phyloP scores from a whole-genome alignment of 208 protist species.

The Acanthamoeba culbertsoni region DNA sequence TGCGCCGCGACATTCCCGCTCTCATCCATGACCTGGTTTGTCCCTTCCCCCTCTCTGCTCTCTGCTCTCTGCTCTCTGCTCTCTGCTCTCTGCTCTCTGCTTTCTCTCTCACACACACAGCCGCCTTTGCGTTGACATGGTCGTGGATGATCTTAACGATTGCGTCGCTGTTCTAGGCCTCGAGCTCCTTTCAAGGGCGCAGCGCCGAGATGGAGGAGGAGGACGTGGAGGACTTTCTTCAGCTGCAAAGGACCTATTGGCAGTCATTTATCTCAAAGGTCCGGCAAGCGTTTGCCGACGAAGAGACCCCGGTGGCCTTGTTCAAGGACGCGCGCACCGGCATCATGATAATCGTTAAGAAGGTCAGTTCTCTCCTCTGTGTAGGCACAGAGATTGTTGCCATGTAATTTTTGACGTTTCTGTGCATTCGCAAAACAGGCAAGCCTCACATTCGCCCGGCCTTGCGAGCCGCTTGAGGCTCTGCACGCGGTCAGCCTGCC shows the following conservation, averaged over 20 bases:
- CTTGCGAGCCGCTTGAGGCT: conserved; percentile 43
- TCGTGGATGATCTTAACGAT: too few species aligned
- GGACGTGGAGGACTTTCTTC: conserved; percentile 10
- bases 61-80: neutral
- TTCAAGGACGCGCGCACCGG: neutral
- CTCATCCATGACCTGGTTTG: neutral
- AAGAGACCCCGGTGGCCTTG: conserved; percentile 5
- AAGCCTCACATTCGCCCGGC: neutral
- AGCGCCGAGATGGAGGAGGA: neutral
- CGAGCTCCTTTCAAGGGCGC: neutral
- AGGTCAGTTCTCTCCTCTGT: neutral
- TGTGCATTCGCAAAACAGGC: neutral
- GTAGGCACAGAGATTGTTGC: neutral
- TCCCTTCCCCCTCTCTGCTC: neutral
- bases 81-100: neutral
- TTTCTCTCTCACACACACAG: too few species aligned
- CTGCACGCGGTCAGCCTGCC: conserved; percentile 27
- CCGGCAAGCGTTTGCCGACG: neutral
- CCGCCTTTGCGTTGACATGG: too few species aligned
- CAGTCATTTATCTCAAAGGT: neutral
- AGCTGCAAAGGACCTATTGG: conserved; percentile 16
- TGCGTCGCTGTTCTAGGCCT: too few species aligned
- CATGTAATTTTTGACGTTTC: neutral
- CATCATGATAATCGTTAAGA: conserved; percentile 39
- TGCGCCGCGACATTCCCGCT: neutral